A percentile compares a stretch with the other conserved stretches of the same genome.
Evolutionary conservation across 148 eudicot species (phyloP).

Genomic region (Nepenthes gracilis): DNA sequence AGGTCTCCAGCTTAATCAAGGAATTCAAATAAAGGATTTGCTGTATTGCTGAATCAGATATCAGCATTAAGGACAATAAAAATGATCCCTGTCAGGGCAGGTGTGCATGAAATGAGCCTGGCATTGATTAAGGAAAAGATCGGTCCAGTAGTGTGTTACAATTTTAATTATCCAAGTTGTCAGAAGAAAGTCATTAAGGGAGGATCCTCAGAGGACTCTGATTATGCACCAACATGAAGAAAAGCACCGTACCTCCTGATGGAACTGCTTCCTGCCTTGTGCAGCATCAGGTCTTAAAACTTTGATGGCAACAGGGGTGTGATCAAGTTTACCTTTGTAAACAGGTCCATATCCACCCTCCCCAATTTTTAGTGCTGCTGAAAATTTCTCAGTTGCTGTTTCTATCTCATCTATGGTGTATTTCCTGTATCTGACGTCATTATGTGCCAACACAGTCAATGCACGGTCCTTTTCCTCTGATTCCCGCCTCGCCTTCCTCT

Average conservation of each 20-base stretch:
- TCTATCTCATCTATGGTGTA: slow-evolving; percentile 78
- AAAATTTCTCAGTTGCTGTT: slow-evolving; percentile 44
- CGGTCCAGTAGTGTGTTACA: no score
- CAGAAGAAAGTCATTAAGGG: background rate
- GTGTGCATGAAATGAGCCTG: no score
- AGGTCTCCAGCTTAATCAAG: background rate
- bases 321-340: slow-evolving; percentile 61
- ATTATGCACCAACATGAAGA: background rate
- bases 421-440: slow-evolving; percentile 51
- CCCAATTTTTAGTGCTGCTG: slow-evolving; percentile 41
- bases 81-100: no score
- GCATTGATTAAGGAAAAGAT: no score
- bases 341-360: slow-evolving; percentile 98
- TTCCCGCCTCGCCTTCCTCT: slow-evolving; percentile 48
- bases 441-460: slow-evolving; percentile 29
- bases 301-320: slow-evolving; percentile 79
- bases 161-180: background rate
- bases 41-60: background rate
- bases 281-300: slow-evolving; percentile 71
- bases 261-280: slow-evolving; percentile 72
- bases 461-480: slow-evolving; percentile 54
- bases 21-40: background rate
- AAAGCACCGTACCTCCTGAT: slow-evolving; percentile 35
- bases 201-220: background rate
- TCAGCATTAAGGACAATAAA: no score